phyloP scores from a whole-genome alignment of 202 grass and related monocot genomes.

The Hordeum pubiflorum region DNA sequence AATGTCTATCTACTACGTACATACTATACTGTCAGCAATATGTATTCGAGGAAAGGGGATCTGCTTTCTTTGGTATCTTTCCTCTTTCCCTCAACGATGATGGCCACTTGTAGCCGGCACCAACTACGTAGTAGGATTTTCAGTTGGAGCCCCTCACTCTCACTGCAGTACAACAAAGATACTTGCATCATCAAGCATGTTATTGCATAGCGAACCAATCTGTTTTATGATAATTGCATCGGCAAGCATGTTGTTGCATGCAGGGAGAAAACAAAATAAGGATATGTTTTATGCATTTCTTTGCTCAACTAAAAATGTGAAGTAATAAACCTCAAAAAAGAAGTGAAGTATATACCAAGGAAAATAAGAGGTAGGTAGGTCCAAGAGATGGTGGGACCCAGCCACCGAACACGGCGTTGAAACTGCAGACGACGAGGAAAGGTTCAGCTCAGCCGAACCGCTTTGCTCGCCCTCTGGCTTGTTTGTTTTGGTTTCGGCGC shows the following conservation, averaged over 20 bases:
- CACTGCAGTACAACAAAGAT: neutral
- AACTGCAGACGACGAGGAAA: neutral
- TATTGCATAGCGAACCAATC: no score
- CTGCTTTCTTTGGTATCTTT: neutral
- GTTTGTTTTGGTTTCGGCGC: neutral
- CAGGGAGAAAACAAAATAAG: no score
- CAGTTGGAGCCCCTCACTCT: neutral
- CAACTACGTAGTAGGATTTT: neutral
- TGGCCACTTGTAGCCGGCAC: neutral
- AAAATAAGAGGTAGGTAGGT: neutral
- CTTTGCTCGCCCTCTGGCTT: neutral
- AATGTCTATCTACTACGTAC: neutral
- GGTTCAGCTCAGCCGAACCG: neutral
- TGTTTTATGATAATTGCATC: neutral
- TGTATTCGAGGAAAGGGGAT: neutral
- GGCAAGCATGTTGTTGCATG: neutral
- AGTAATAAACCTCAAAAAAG: neutral
- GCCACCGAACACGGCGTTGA: slow-evolving; percentile 18
- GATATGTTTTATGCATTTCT: neutral
- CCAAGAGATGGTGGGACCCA: neutral
- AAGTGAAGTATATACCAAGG: neutral
- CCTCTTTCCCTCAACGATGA: neutral
- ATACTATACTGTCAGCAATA: neutral
- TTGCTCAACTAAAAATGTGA: neutral
- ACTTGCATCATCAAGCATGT: neutral